These are phyloP conservation scores for Talaromyces marneffei DNA, from an alignment of 2,329 filamentous ascomycete species.

Conservation along the genomic window DNA sequence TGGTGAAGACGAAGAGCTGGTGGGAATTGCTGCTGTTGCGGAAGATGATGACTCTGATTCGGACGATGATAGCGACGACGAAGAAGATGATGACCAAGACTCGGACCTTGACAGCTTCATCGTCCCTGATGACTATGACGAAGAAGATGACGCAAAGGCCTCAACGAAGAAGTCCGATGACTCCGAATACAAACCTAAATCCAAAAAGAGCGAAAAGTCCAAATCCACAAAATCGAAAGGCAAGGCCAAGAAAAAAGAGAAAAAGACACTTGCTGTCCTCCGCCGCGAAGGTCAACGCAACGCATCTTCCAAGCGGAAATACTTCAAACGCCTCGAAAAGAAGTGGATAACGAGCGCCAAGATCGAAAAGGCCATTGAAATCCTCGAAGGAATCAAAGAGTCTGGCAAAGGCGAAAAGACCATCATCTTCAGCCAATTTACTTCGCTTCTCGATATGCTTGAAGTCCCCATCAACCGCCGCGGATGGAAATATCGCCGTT, in stretches of 20 bases:
- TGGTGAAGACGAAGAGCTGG: constrained; percentile 16
- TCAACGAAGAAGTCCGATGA: neutral
- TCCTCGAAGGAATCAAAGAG: constrained; percentile 51
- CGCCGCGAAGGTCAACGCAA: constrained; percentile 63
- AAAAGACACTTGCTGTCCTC: constrained; percentile 56
- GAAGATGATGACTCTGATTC: constrained; percentile 30
- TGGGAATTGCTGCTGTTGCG: constrained; percentile 22
- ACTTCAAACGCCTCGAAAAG: constrained; percentile 62
- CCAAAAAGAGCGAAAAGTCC: neutral
- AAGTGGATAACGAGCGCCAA: constrained; percentile 71
- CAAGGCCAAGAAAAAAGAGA: constrained; percentile 40
- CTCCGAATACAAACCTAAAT: neutral
- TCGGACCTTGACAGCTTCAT: constrained; percentile 12
- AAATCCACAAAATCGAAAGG: constrained; percentile 15
- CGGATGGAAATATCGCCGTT: constrained; percentile 58
- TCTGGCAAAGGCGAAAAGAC: constrained; percentile 61
- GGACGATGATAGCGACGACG: constrained; percentile 27
- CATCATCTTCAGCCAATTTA: constrained; percentile 78
- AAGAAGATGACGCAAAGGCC: constrained; percentile 16
- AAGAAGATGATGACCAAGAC: constrained; percentile 43
- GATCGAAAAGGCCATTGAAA: constrained; percentile 61
- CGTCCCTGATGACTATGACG: constrained; percentile 22
- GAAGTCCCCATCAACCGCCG: constrained; percentile 63
- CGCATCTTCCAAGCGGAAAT: constrained; percentile 59
- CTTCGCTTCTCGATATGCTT: constrained; percentile 68